phyloP scores from a whole-genome alignment of 2,329 filamentous ascomycete species.

The Madurella mycetomatis region DNA sequence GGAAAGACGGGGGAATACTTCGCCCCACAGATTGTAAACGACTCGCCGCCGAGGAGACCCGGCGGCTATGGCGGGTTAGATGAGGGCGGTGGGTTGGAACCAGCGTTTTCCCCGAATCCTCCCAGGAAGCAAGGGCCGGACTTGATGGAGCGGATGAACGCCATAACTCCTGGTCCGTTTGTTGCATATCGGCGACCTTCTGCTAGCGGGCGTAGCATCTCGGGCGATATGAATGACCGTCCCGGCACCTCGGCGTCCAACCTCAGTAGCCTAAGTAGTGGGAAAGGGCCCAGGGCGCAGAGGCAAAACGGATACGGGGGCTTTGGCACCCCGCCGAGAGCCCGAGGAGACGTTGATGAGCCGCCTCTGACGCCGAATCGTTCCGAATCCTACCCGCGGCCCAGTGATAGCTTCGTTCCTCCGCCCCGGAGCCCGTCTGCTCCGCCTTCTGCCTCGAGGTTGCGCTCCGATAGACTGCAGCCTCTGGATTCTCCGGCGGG shows the following conservation, averaged over 20 bases:
- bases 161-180: constrained; percentile 63
- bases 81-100: constrained; percentile 35
- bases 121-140: constrained; percentile 40
- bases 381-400: constrained; percentile 51
- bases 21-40: constrained; percentile 41
- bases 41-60: constrained; percentile 40
- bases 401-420: constrained; percentile 34
- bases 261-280: constrained; percentile 31
- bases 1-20: constrained; percentile 44
- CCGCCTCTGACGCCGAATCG: constrained; percentile 39
- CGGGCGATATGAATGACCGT: constrained; percentile 24
- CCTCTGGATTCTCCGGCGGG: constrained; percentile 20
- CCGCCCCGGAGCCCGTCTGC: constrained; percentile 46
- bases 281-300: constrained; percentile 37
- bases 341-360: constrained; percentile 35
- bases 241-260: constrained; percentile 32
- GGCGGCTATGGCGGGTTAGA: constrained; percentile 49
- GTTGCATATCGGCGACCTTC: constrained; percentile 41
- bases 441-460: constrained; percentile 31
- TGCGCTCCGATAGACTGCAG: constrained; percentile 31
- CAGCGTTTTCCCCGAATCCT: constrained; percentile 44
- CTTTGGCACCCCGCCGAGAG: constrained; percentile 46
- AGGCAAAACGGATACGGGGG: constrained; percentile 55
- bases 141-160: constrained; percentile 60
- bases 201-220: constrained; percentile 9